Evolutionary conservation across 805 yeast species (phyloP), one percentile per base, ranked within the genome.

Genomic region (Maudiozyma saulgeensis): DNA sequence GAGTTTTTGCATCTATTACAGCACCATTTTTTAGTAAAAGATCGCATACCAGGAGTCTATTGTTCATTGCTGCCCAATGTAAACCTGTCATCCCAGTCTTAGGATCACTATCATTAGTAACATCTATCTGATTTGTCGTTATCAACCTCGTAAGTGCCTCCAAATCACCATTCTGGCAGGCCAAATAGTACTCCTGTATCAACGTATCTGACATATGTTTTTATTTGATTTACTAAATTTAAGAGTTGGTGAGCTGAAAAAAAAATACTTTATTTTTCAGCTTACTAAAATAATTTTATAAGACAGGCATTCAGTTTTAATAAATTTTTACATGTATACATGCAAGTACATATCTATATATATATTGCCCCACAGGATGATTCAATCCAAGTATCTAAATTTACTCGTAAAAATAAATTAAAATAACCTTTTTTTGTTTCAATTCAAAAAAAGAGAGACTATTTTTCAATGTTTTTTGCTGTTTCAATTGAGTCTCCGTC

Each of bases 1-100:
- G 7, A 13, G 45, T 47, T 11, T 13, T 11, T 4, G 35, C 25
- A 62, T 90, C 84, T 9, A 87, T 77, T 26, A 62, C 67, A 0
- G 91, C 89, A 18, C 86, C 88, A 47, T 76, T 70, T 12, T 74
- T 76, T 4, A 82, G 63, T 46, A 90, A 69, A 56, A 76, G 82
- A 57, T 76, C 71, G 48, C 86, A 80, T 1, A 84, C 68, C 2
- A 78, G 61, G 21, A 87, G 64, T 19, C 84, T 72, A 64, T 90
- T 88, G 62, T 86, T 86, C 49, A 87, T 82, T 13, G 93, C 79
- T 0, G 96, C 96, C 96, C 96, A 87, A 64, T 90, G 97, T 23
- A 90, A 70, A 0, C 91, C 93, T 0, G 90, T 77, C 52, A 48
- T 44, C 4, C 50, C 50, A 48, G 46, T 34, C 5, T 15, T 5